Percentiles rank a stretch among this genome's conserved stretches.
These are phyloP conservation scores for Thalassia testudinum DNA, from an alignment of 116 monocot species.

Conservation along the genomic window DNA sequence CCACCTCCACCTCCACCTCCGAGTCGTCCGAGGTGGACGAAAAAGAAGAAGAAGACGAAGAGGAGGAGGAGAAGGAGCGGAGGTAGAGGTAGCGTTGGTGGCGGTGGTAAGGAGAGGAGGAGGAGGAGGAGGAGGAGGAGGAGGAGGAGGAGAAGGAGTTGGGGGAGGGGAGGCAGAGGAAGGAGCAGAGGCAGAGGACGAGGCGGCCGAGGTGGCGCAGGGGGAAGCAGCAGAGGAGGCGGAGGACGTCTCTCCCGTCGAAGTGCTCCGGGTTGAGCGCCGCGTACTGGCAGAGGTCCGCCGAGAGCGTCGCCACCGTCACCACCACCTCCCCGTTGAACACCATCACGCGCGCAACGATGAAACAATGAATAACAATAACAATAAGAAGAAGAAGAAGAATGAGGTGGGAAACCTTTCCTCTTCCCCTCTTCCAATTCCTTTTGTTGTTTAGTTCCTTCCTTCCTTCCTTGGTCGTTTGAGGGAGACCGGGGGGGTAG, in stretches of 20 bases:
- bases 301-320: slow-evolving; percentile 32
- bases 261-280: slow-evolving; percentile 45
- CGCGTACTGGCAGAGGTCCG: slow-evolving; percentile 39
- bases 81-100: slow-evolving; percentile 5
- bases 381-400: too few relatives aligned
- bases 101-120: slow-evolving; percentile 3
- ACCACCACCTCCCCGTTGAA: slow-evolving; percentile 32
- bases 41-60: too few relatives aligned
- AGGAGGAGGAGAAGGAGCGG: slow-evolving; percentile 1
- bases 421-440: too few relatives aligned
- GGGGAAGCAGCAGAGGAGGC: slow-evolving; percentile 43
- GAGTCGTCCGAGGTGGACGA: too few relatives aligned
- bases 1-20: too few relatives aligned
- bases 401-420: too few relatives aligned
- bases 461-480: too few relatives aligned
- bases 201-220: slow-evolving; percentile 40
- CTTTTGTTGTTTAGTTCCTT: too few relatives aligned
- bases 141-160: background rate
- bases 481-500: too few relatives aligned
- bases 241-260: slow-evolving; percentile 26
- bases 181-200: slow-evolving; percentile 39
- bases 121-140: slow-evolving; percentile 11
- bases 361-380: too few relatives aligned
- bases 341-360: slow-evolving; percentile 24
- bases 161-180: slow-evolving; percentile 41